Conservation (phyloP, 352 stramenopile species). For the Phytophthora tentaculata region DNA sequence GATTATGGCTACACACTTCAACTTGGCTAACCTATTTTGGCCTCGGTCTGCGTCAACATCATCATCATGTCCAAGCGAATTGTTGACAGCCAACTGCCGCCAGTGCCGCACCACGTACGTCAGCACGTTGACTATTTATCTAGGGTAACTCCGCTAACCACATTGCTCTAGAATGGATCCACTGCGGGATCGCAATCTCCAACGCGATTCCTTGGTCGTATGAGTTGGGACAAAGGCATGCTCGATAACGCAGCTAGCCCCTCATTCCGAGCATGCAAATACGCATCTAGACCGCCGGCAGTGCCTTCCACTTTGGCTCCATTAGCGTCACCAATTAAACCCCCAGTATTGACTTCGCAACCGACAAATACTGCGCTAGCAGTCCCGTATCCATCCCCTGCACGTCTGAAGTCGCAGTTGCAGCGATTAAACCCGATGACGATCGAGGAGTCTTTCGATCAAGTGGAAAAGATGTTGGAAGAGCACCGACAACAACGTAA, state of each 20-base stretch:
- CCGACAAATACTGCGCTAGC: constrained; percentile 5
- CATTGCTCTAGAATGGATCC: constrained; percentile 9
- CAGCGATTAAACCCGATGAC: constrained; percentile 32
- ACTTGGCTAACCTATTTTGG: constrained; percentile 16
- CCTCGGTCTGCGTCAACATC: neutral
- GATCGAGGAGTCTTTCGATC: constrained; percentile 47
- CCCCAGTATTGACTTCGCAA: neutral
- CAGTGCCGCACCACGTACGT: constrained; percentile 23
- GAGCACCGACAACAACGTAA: constrained; percentile 42
- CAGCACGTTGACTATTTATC: neutral
- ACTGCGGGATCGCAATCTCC: constrained; percentile 12
- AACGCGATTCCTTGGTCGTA: constrained; percentile 48
- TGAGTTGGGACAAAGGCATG: constrained; percentile 65
- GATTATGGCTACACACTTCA: constrained; percentile 17
- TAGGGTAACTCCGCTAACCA: neutral
- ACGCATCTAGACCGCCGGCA: neutral
- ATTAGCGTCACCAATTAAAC: constrained; percentile 12
- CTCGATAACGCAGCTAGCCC: constrained; percentile 35
- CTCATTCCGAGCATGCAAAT: constrained; percentile 5
- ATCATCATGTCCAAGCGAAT: constrained; percentile 13
- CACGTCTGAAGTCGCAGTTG: constrained; percentile 3
- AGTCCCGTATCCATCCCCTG: constrained; percentile 1
- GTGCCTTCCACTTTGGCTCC: constrained; percentile 7
- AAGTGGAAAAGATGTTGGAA: constrained; percentile 59
- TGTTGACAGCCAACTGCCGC: constrained; percentile 12